A percentile compares a stretch with the other conserved stretches of the same genome.
These are phyloP conservation scores for Xeromyces bisporus DNA, from an alignment of 495 filamentous ascomycete species.

Conservation along the genomic window DNA sequence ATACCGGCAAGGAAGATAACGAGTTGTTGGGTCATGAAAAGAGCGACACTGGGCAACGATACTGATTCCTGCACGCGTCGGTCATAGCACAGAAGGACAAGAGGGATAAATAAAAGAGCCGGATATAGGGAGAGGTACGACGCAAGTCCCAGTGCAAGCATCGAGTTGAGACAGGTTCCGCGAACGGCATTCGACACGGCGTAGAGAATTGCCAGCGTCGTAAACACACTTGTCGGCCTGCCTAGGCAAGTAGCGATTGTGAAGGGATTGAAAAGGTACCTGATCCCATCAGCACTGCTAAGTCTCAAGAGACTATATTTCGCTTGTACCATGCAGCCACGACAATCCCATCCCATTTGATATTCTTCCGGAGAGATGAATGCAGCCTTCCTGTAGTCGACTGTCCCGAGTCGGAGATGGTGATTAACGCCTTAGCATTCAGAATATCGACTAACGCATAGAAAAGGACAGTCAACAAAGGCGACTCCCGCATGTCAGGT, in stretches of 20 bases:
- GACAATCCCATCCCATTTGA: conserved; percentile 56
- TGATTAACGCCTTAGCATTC: conserved; percentile 64
- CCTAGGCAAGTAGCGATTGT: conserved; percentile 84
- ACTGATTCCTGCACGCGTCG: conserved; percentile 19
- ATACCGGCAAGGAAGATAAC: conserved; percentile 28
- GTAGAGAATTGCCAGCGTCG: conserved; percentile 71
- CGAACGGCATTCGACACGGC: conserved; percentile 69
- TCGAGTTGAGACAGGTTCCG: conserved; percentile 56
- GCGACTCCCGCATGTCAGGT: conserved; percentile 43
- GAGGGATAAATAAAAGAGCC: conserved; percentile 64
- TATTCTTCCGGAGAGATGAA: conserved; percentile 59
- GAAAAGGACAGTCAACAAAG: conserved; percentile 59
- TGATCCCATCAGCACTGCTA: conserved; percentile 17
- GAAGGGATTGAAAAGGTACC: conserved; percentile 89
- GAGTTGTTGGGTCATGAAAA: conserved; percentile 37
- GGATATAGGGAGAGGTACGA: conserved; percentile 89
- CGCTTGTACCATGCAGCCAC: conserved; percentile 59
- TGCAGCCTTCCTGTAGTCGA: conserved; percentile 54
- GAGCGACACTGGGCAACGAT: conserved; percentile 7
- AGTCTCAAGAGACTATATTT: too few relatives aligned
- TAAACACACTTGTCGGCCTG: conserved; percentile 83
- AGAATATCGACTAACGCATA: conserved; percentile 71
- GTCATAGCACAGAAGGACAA: conserved; percentile 72
- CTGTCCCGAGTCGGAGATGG: conserved; percentile 71
- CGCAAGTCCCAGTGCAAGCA: conserved; percentile 72